Base-by-base conservation (phyloP, 225 moss, liverwort and hornwort species). In the Neckera pumila region DNA sequence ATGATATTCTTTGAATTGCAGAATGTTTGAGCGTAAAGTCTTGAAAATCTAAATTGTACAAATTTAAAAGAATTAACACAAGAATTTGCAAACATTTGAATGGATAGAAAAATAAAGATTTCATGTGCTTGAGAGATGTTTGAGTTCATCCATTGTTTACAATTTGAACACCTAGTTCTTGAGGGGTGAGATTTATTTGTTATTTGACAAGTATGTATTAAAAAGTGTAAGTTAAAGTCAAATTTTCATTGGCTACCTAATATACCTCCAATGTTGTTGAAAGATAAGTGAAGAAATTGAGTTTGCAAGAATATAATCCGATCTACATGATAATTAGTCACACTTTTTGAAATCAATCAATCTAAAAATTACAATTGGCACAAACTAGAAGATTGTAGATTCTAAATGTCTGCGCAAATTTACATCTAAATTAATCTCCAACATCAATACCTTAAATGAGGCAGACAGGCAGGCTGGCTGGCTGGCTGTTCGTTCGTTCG, bases 121-220 rank as follows among this genome's bases (percentile, higher is more conserved):
- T 38, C 5, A 17, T 25, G 7, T 11, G 2, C 17, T 6, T 17
- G 1, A 76, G 3, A 36, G 23, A 20, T 34, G 9, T 36, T 76
- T 34, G 3, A n/a, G 4, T 15, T 25, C 54, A 54, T 54, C 15
- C 1, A 77, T n/a, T 9, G 54, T 54, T 76, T 54, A 7, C 23
- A 22, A 36, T 15, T 54, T 36, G 8, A 53, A 14, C 34, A 36
- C 3, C 2, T 54, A 8, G 2, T 9, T 34, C 3, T 22, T 14
- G 5, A 22, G 1, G 3, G 22, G 22, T 53, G 22, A 53, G 2
- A 53, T 54, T 76, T 36, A 34, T 3, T 36, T 36, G 12, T 36
- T 2, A 36, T 23, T 34, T 76, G 0, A 33, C 2, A 5, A 34
- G 2, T 2, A 72, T 72, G 5, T 9, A 0, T 21, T 34, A 1